Evolutionary conservation across 2,329 filamentous ascomycete genomes (phyloP).

Genomic region (Fusarium sp.): DNA sequence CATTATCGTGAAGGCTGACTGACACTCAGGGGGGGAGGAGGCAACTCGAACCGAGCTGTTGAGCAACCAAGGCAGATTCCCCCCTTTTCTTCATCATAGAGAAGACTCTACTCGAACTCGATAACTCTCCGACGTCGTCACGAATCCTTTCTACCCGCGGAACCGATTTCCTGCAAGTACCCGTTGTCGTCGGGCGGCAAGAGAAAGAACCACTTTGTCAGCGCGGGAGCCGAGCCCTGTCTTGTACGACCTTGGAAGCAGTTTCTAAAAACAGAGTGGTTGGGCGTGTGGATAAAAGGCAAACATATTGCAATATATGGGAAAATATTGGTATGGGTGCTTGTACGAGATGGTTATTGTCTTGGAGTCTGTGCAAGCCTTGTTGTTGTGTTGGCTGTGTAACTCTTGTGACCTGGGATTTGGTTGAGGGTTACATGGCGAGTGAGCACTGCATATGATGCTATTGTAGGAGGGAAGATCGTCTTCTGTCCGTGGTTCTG

Average conservation of each 20-base stretch:
- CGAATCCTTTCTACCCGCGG: not conserved
- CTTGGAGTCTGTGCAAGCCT: not conserved
- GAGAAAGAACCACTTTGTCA: not conserved
- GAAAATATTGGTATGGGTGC: not conserved
- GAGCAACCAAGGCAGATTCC: not conserved
- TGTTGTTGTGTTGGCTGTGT: not conserved
- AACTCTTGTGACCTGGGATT: not conserved
- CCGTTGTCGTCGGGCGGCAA: not conserved
- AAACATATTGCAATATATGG: not conserved
- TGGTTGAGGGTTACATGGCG: not conserved
- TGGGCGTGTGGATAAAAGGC: not conserved
- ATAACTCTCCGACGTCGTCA: not conserved
- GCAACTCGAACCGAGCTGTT: not conserved
- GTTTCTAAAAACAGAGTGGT: not conserved
- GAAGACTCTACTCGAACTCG: not conserved
- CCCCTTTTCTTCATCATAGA: not conserved
- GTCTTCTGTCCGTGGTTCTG: not conserved
- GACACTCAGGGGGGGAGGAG: not conserved
- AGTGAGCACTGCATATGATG: not conserved
- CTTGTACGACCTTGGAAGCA: not conserved
- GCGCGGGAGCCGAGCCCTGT: not conserved
- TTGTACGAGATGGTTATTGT: not conserved
- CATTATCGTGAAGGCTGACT: not conserved
- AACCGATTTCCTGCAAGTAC: not conserved
- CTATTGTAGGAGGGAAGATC: not conserved